Conservation (phyloP, 768 basidiomycete species). For the Lentinus tigrinus region DNA sequence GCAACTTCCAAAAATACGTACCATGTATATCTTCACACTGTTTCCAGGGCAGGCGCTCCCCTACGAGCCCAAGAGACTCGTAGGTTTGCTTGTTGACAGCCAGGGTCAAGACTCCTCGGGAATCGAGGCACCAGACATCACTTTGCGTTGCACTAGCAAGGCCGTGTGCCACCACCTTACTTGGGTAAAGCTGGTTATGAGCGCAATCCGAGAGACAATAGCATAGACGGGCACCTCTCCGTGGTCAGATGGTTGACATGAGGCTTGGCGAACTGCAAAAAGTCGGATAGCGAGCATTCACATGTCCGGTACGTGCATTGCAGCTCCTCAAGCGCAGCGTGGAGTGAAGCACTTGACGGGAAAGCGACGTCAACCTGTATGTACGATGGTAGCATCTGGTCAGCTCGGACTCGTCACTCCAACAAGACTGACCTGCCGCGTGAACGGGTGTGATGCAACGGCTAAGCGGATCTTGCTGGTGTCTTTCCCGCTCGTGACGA, state of each 20-base stretch:
- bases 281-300: constrained; percentile 41
- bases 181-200: not conserved
- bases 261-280: constrained; percentile 37
- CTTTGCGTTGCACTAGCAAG: constrained; percentile 28
- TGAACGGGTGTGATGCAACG: constrained; percentile 42
- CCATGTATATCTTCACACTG: constrained; percentile 46
- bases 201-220: not conserved
- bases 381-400: not conserved
- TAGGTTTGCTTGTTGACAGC: constrained; percentile 57
- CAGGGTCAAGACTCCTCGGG: constrained; percentile 57
- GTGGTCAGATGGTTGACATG: constrained; percentile 26
- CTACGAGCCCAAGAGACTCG: constrained; percentile 58
- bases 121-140: constrained; percentile 72
- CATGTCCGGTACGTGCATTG: constrained; percentile 46
- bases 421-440: constrained; percentile 43
- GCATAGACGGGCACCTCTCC: constrained; percentile 26
- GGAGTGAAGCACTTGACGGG: constrained; percentile 41
- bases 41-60: constrained; percentile 47
- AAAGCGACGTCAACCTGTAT: constrained; percentile 65
- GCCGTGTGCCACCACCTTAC: constrained; percentile 20
- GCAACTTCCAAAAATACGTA: constrained; percentile 28
- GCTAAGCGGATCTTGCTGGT: not conserved
- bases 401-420: not conserved
- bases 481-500: not conserved
- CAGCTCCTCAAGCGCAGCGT: constrained; percentile 40